Base-by-base conservation (phyloP, 805 yeast genomes). In the Yarrowia divulgata region DNA sequence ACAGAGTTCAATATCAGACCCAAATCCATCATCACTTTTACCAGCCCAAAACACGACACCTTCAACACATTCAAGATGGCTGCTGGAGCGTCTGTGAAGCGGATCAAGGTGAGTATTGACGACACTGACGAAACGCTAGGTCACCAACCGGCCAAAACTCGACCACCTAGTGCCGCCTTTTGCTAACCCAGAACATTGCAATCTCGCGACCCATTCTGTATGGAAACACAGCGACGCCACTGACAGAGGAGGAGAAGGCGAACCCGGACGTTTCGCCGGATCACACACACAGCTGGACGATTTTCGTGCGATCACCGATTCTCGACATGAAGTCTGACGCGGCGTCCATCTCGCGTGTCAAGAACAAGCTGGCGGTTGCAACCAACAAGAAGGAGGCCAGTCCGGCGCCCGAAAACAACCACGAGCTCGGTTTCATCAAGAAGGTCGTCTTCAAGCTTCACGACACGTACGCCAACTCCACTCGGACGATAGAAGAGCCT, bases 281-380 rank as follows among this genome's bases (percentile, higher is more conserved):
- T 74, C 99, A 95, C 75, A 92, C 98, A 1, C 99, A 95, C 78
- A 84, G 87, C 67, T 95, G 99, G 99, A 93, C 97, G 3, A 91
- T 95, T 8, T 95, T 93, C 75, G 88, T 95, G 1, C 82, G 87
- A 74, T 93, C 93, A 71, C 97, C 97, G 16, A 57, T 63, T 10
- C 57, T 63, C 16, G 68, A 0, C 84, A 83, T 66, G 89, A 91
- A 58, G 50, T 60, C 46, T 14, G 62, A 40, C 43, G 70, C 35
- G 9, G 68, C 68, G 8, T 63, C 68, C n/a, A 40, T 63, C 1
- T 48, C 55, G n/a, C 55, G 57, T 10, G 68, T 63, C 55, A 63
- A 63, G 48, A 63, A 63, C 57, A 63, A 63, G n/a, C 46, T 63
- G 57, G 68, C 68, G 13, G 68, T 49, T 10, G 68, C 68, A 3